Conservation (phyloP, 169 alveolate genomes). For the Plasmodium vivax region DNA sequence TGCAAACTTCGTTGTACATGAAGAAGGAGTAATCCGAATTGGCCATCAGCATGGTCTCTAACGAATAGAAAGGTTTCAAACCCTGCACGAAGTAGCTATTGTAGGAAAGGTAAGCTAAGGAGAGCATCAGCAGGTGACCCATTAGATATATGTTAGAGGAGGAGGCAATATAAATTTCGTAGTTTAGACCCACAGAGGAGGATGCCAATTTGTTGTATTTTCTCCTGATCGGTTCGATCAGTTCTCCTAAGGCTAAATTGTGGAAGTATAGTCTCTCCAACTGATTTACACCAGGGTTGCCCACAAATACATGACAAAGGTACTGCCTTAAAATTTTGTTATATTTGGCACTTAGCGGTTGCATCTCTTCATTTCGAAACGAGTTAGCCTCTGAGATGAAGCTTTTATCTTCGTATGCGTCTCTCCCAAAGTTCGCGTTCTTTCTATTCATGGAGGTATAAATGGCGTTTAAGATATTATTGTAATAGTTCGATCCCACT, state of each 20-base stretch:
- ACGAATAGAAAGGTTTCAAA: conserved; percentile 55
- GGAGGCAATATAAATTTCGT: conserved; percentile 40
- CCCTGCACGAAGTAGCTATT: conserved; percentile 23
- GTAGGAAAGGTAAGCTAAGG: conserved; percentile 67
- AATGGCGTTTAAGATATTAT: conserved; percentile 15
- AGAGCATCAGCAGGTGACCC: conserved; percentile 47
- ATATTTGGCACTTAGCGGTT: conserved; percentile 22
- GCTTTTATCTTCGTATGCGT: conserved; percentile 12
- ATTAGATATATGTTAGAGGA: conserved; percentile 41
- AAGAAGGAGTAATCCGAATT: conserved; percentile 58
- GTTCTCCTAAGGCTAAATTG: conserved; percentile 55
- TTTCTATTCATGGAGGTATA: conserved; percentile 16
- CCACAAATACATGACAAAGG: conserved; percentile 51
- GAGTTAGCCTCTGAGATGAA: not conserved
- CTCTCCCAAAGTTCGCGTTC: not conserved
- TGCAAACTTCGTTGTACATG: conserved; percentile 70
- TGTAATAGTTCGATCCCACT: not conserved
- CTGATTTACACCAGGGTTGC: conserved; percentile 35
- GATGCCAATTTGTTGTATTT: conserved; percentile 18
- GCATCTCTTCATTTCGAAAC: conserved; percentile 7
- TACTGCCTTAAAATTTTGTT: conserved; percentile 39
- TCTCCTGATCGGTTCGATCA: conserved; percentile 41
- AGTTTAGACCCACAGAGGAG: conserved; percentile 15
- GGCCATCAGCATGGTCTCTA: conserved; percentile 34
- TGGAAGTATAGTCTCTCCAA: conserved; percentile 50